Evolutionary conservation across 208 protist species (phyloP), one percentile per base, ranked within the genome.

Genomic region (Leishmania mexicana): DNA sequence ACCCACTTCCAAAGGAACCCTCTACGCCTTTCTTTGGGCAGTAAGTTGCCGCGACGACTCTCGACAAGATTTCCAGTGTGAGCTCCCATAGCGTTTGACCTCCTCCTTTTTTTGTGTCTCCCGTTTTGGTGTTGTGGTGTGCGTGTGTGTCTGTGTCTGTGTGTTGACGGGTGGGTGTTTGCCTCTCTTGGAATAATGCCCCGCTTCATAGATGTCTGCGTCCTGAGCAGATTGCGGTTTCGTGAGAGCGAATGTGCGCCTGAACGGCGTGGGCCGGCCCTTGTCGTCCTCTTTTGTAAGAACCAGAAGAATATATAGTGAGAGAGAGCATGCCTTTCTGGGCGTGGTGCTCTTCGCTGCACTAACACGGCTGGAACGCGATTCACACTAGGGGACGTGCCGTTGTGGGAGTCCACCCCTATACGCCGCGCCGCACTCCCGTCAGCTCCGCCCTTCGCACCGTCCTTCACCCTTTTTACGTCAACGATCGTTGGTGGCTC

Each of bases 91-190:
- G 15, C 51, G 51, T 54, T 54, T 54, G 45, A 0, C 15, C 51
- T 54, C 15, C 1, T 54, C 51, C 21, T 0, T 54, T 2, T 21
- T 54, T 13, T 21, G 51, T 6, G 51, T 21, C 24, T 31, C 57
- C 7, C 24, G 17, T 62, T 62, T 15, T 62, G 57, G 10, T 31
- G 62, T 13, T 15, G 13, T 0, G 10, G 60, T 35, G 28, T 24
- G 3, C 0, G 28, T 68, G 31, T 15, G 45, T 83, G 73, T 64
- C 6, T 31, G 24, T 75, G 74, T 85, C 4, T 47, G 75, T 67
- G 53, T 75, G 76, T 65, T 1, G 4, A 13, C 72, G 15, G 75
- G 57, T 85, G 40, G 79, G 28, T 72, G 45, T 77, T 38, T 58
- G 57, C 54, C 54, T 4, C 49, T 21, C 13, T 42, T 40, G 6